These are phyloP conservation scores for Starmerella sp. DNA, from an alignment of 805 yeast genomes.

Conservation along the genomic window DNA sequence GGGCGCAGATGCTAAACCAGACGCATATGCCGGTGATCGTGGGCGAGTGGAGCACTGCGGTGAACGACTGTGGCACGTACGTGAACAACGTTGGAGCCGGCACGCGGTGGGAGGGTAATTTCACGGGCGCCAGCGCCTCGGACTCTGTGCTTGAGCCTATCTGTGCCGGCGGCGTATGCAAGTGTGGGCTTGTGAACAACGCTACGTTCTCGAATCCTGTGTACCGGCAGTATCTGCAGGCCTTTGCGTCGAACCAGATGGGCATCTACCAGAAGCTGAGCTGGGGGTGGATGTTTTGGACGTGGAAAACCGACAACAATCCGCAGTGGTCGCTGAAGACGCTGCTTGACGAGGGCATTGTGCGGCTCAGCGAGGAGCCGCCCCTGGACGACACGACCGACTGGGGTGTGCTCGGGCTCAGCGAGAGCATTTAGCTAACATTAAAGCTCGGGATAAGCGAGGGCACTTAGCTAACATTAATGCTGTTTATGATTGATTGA, in stretches of 20 bases:
- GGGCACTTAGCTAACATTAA: not conserved
- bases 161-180: constrained; percentile 21
- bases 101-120: constrained; percentile 61
- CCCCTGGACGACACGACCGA: not conserved
- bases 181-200: constrained; percentile 31
- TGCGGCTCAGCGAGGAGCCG: not conserved
- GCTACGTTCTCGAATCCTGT: constrained; percentile 39
- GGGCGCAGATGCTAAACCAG: constrained; percentile 41
- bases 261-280: constrained; percentile 65
- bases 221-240: constrained; percentile 46
- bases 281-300: constrained; percentile 69
- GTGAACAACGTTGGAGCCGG: constrained; percentile 71
- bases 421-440: not conserved
- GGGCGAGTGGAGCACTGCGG: constrained; percentile 81
- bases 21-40: constrained; percentile 54
- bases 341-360: not conserved
- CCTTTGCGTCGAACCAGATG: constrained; percentile 69
- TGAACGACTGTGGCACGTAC: constrained; percentile 78
- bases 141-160: constrained; percentile 20
- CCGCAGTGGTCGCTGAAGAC: constrained; percentile 27
- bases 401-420: not conserved
- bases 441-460: not conserved
- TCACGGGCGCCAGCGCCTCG: constrained; percentile 25
- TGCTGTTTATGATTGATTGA: too few species aligned
- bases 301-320: constrained; percentile 45